These are phyloP conservation scores for Penicillium paradoxum DNA, from an alignment of 495 filamentous ascomycete species.

Conservation along the genomic window DNA sequence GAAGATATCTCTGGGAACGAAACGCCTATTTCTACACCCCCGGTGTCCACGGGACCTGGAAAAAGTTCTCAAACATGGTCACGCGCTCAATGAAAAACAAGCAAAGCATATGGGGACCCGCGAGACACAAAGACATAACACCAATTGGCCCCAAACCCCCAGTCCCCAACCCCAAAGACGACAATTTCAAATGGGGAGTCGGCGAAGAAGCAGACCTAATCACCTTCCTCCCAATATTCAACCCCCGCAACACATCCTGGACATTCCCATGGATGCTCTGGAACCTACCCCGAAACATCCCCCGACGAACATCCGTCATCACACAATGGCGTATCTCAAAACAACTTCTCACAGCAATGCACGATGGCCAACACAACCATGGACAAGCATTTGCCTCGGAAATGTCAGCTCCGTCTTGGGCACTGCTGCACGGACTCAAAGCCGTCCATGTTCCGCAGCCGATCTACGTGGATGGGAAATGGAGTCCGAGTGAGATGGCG, in stretches of 20 bases:
- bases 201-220: slow-evolving; percentile 72
- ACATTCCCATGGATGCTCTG: slow-evolving; percentile 54
- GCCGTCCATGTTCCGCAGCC: slow-evolving; percentile 41
- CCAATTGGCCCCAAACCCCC: slow-evolving; percentile 59
- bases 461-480: slow-evolving; percentile 54
- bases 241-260: slow-evolving; percentile 57
- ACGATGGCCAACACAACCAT: neutral
- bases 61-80: slow-evolving; percentile 48
- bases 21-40: slow-evolving; percentile 67
- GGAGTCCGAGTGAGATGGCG: slow-evolving; percentile 43
- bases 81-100: slow-evolving; percentile 39
- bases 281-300: slow-evolving; percentile 47
- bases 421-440: slow-evolving; percentile 65
- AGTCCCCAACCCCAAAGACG: slow-evolving; percentile 45
- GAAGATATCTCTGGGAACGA: slow-evolving; percentile 67
- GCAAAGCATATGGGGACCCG: slow-evolving; percentile 57
- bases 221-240: slow-evolving; percentile 62
- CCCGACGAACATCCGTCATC: slow-evolving; percentile 40
- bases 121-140: slow-evolving; percentile 42
- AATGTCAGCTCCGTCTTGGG: slow-evolving; percentile 59
- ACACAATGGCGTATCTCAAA: slow-evolving; percentile 1
- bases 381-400: slow-evolving; percentile 60
- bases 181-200: slow-evolving; percentile 65
- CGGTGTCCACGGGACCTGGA: slow-evolving; percentile 52
- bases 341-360: neutral